Conservation (phyloP, 257 asterid species). For the Ligustrum vulgare region DNA sequence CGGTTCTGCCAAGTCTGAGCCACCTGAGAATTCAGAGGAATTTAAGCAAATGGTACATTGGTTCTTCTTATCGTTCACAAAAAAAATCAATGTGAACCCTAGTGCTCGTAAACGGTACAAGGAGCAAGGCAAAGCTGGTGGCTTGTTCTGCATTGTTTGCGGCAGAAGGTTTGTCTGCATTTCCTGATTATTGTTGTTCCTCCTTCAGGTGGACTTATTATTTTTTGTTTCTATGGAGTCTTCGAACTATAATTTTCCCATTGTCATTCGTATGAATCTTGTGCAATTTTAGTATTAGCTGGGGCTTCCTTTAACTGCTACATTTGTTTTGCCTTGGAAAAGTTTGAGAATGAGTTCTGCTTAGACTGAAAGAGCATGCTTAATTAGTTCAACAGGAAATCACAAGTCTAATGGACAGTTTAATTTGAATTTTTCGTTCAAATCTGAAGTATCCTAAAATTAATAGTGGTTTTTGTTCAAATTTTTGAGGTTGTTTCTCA, state of each 20-base stretch:
- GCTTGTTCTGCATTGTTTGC: slow-evolving; percentile 41
- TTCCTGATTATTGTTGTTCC: slow-evolving; percentile 2
- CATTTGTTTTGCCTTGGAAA: neutral
- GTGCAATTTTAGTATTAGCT: neutral
- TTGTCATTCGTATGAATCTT: neutral
- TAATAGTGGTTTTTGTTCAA: neutral
- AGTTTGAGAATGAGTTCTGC: neutral
- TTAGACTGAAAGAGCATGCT: neutral
- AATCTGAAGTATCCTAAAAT: neutral
- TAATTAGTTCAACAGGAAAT: neutral
- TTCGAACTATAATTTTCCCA: neutral
- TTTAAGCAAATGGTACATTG: slow-evolving; percentile 30
- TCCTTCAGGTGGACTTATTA: neutral
- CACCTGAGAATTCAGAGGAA: slow-evolving; percentile 32
- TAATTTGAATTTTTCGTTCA: neutral
- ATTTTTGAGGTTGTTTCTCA: neutral
- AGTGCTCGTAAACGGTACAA: slow-evolving; percentile 36
- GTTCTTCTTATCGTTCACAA: slow-evolving; percentile 31
- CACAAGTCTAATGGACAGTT: neutral
- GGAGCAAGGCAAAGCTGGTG: slow-evolving; percentile 42
- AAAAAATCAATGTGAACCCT: slow-evolving; percentile 29
- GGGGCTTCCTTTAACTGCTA: neutral
- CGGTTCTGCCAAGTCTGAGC: slow-evolving; percentile 24
- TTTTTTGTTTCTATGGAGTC: neutral
- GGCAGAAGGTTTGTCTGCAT: slow-evolving; percentile 36